Percentiles rank a stretch among this genome's conserved stretches.
Evolutionary conservation across 768 basidiomycete genomes (phyloP).

Genomic region (Pleurotus giganteus): DNA sequence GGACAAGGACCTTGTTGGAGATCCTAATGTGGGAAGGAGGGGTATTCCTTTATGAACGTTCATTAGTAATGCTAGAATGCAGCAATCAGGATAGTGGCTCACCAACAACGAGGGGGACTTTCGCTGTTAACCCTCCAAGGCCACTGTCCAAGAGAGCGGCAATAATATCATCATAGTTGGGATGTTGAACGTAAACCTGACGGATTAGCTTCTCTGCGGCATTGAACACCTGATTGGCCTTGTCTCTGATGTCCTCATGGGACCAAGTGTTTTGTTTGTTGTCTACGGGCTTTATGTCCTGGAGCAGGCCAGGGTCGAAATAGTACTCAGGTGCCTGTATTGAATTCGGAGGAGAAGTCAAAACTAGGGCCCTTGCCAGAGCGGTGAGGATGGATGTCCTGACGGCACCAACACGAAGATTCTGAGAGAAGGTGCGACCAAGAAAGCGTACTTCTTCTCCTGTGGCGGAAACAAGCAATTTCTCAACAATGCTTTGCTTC

Average conservation of each 20-base stretch:
- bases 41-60: slow-evolving; percentile 58
- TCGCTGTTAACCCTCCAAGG: slow-evolving; percentile 53
- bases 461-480: slow-evolving; percentile 75
- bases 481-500: slow-evolving; percentile 78
- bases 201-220: slow-evolving; percentile 65
- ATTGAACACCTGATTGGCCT: slow-evolving; percentile 41
- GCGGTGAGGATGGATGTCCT: slow-evolving; percentile 79
- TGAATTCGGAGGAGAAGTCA: slow-evolving; percentile 43
- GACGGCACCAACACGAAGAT: slow-evolving; percentile 87
- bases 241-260: slow-evolving; percentile 28
- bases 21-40: slow-evolving; percentile 82
- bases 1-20: slow-evolving; percentile 78
- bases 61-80: background rate
- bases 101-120: slow-evolving; percentile 73
- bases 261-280: slow-evolving; percentile 20
- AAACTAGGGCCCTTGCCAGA: slow-evolving; percentile 73
- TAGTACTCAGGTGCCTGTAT: slow-evolving; percentile 18
- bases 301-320: slow-evolving; percentile 26
- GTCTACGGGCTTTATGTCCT: slow-evolving; percentile 18
- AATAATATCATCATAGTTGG: slow-evolving; percentile 71
- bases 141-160: slow-evolving; percentile 58
- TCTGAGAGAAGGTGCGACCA: slow-evolving; percentile 68
- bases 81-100: slow-evolving; percentile 20
- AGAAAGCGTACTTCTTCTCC: slow-evolving; percentile 90
- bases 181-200: slow-evolving; percentile 75